Evolutionary conservation across 306 rosid species (phyloP).

Genomic region (Crotalaria pallida): DNA sequence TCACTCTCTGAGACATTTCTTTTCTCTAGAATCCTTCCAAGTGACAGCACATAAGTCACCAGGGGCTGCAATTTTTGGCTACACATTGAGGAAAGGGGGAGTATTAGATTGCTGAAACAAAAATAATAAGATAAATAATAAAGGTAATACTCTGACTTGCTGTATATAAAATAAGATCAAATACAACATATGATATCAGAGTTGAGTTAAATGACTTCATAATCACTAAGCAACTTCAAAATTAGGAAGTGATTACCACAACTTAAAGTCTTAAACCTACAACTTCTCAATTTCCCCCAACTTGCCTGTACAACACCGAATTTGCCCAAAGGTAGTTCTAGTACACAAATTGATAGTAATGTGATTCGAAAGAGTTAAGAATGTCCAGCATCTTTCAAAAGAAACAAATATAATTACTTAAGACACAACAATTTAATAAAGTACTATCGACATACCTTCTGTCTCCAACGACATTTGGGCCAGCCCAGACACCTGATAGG

Average conservation of each 20-base stretch:
- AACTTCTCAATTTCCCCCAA: not conserved
- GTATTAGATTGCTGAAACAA: constrained; percentile 20
- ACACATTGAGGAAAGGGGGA: constrained; percentile 10
- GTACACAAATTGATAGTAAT: not conserved
- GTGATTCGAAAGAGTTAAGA: not conserved
- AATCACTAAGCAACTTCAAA: constrained; percentile 3
- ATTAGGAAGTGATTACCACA: not conserved
- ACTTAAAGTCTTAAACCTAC: constrained; percentile 4
- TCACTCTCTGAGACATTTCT: constrained; percentile 55
- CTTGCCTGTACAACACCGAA: not conserved
- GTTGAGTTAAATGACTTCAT: not conserved
- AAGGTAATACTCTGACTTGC: not conserved
- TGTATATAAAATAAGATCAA: not conserved
- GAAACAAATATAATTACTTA: not conserved
- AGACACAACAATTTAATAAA: not conserved
- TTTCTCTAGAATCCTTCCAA: constrained; percentile 73
- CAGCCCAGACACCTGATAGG: constrained; percentile 81
- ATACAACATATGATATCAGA: not conserved
- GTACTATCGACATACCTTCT: constrained; percentile 43
- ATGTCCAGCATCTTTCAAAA: constrained; percentile 9
- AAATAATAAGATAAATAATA: not conserved
- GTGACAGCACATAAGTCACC: constrained; percentile 59
- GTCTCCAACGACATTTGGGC: constrained; percentile 60
- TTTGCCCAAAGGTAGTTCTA: not conserved
- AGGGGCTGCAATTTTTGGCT: constrained; percentile 79